A percentile compares a stretch with the other conserved stretches of the same genome.
phyloP scores from a whole-genome alignment of 1,139 yeast genomes.

The Candida albicans region DNA sequence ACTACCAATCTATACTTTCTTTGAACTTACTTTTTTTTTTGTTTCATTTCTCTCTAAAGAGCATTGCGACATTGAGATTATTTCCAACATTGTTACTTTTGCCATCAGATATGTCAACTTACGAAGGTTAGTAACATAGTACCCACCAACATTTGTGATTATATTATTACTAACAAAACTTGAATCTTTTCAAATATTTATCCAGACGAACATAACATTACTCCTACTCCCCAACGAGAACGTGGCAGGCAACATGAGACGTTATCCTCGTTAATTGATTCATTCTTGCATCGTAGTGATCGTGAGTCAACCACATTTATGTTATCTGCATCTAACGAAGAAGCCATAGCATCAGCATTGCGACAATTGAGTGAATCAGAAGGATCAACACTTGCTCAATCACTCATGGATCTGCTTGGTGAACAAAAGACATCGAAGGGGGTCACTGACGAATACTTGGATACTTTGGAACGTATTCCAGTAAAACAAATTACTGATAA shows the following conservation, averaged over 20 bases:
- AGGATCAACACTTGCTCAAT: constrained; percentile 31
- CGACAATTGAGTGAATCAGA: constrained; percentile 31
- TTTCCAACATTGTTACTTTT: not conserved
- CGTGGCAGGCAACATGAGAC: constrained; percentile 37
- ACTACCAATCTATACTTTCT: too few species aligned
- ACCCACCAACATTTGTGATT: too few species aligned
- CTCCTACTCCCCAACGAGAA: constrained; percentile 3
- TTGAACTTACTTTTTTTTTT: too few species aligned
- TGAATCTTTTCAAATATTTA: not conserved
- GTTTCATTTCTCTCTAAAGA: not conserved
- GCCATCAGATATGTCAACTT: constrained; percentile 32
- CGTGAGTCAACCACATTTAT: constrained; percentile 7
- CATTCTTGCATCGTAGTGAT: constrained; percentile 26
- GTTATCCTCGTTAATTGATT: constrained; percentile 34
- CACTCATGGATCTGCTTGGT: constrained; percentile 28
- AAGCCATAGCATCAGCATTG: constrained; percentile 25
- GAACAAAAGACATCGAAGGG: constrained; percentile 39
- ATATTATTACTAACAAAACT: constrained; percentile 19
- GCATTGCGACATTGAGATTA: too few species aligned
- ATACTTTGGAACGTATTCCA: constrained; percentile 70
- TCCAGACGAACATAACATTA: constrained; percentile 18
- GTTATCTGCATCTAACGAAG: constrained; percentile 10
- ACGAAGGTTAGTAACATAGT: constrained; percentile 39
- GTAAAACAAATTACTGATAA: constrained; percentile 45
- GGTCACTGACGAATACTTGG: constrained; percentile 68